These are phyloP conservation scores for Taiozyma sp. DNA, from an alignment of 1,139 yeast species.

Conservation along the genomic window DNA sequence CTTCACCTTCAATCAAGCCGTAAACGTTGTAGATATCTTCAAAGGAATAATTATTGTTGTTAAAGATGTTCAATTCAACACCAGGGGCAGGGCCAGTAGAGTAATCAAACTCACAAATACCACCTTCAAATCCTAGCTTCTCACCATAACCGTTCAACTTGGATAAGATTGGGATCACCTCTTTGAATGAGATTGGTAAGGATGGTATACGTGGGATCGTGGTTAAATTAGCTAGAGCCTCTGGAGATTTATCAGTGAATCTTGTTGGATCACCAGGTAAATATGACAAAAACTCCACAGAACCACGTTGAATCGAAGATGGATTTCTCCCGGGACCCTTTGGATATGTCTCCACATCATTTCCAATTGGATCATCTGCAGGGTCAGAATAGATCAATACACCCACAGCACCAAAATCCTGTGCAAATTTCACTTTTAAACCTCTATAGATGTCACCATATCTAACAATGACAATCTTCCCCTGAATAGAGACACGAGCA, in stretches of 20 bases:
- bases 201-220: slow-evolving; percentile 60
- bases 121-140: slow-evolving; percentile 31
- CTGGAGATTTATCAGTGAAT: slow-evolving; percentile 72
- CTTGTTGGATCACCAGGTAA: slow-evolving; percentile 83
- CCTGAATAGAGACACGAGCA: slow-evolving; percentile 44
- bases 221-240: slow-evolving; percentile 48
- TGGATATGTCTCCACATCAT: slow-evolving; percentile 55
- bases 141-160: slow-evolving; percentile 53
- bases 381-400: slow-evolving; percentile 64
- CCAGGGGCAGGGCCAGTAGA: slow-evolving; percentile 59
- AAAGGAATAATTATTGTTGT: slow-evolving; percentile 51
- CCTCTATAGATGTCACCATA: slow-evolving; percentile 64
- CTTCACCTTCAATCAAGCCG: slow-evolving; percentile 51
- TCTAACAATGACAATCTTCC: slow-evolving; percentile 53
- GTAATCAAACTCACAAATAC: slow-evolving; percentile 42
- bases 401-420: slow-evolving; percentile 56
- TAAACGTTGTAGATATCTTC: slow-evolving; percentile 58
- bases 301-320: slow-evolving; percentile 74
- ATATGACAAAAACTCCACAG: slow-evolving; percentile 72
- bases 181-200: slow-evolving; percentile 54
- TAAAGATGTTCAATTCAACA: slow-evolving; percentile 42
- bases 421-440: slow-evolving; percentile 63
- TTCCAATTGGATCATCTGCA: slow-evolving; percentile 49
- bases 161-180: slow-evolving; percentile 51
- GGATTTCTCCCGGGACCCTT: slow-evolving; percentile 69